Percentiles rank a stretch among this genome's conserved stretches.
Conservation (phyloP, 345 rosid species). For the Abelmoschus esculentus region DNA sequence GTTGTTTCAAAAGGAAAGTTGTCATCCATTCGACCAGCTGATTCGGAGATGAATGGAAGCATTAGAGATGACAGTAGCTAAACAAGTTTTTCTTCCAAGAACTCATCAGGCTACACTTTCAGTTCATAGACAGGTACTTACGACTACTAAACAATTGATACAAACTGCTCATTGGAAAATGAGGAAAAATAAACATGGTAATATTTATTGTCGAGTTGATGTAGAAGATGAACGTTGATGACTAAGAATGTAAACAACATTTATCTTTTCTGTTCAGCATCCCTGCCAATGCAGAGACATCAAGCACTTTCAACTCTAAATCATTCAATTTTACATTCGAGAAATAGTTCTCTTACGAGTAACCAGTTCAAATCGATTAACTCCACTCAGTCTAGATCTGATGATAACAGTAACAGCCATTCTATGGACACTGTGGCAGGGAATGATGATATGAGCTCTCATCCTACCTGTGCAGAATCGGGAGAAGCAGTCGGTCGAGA, state of each 20-base stretch:
- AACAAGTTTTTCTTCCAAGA: slow-evolving; percentile 34
- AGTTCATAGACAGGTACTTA: slow-evolving; percentile 36
- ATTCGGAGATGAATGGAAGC: slow-evolving; percentile 43
- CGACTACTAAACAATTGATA: no score
- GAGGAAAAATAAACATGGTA: no score
- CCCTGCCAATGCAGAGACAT: slow-evolving; percentile 48
- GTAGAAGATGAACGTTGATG: background rate
- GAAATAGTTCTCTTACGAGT: slow-evolving; percentile 28
- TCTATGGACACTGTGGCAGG: slow-evolving; percentile 41
- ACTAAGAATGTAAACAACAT: background rate
- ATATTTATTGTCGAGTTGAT: slow-evolving; percentile 6
- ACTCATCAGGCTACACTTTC: slow-evolving; percentile 28
- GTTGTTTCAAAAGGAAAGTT: slow-evolving; percentile 70
- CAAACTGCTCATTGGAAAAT: no score
- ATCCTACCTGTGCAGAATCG: slow-evolving; percentile 25
- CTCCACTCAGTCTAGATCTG: slow-evolving; percentile 16
- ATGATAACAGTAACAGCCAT: slow-evolving; percentile 35
- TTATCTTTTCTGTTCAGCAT: slow-evolving; percentile 22
- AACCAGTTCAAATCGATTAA: slow-evolving; percentile 27
- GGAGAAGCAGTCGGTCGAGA: slow-evolving; percentile 22
- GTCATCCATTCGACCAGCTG: slow-evolving; percentile 68
- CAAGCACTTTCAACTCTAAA: slow-evolving; percentile 60
- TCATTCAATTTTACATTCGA: slow-evolving; percentile 30
- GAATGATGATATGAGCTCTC: slow-evolving; percentile 25
- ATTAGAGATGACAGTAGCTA: slow-evolving; percentile 38